A percentile compares a stretch with the other conserved stretches of the same genome.
Evolutionary conservation across 225 moss, liverwort and hornwort species (phyloP).

Genomic region (Sphagnum tenellum): DNA sequence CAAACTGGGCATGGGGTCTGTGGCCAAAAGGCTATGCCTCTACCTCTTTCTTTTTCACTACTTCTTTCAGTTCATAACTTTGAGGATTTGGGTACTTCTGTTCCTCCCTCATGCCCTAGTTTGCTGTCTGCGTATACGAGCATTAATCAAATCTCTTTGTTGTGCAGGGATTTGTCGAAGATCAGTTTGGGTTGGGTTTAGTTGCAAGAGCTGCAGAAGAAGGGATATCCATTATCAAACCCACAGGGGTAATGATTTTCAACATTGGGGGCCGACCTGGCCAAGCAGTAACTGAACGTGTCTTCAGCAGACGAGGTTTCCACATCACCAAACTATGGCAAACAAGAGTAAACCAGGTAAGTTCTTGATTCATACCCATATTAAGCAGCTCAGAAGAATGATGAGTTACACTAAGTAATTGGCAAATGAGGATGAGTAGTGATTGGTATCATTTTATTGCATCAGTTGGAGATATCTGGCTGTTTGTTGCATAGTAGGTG

Average conservation of each 20-base stretch:
- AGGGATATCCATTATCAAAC: slow-evolving; percentile 77
- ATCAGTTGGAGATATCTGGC: too few relatives aligned
- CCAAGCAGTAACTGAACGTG: slow-evolving; percentile 86
- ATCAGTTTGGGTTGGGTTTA: slow-evolving; percentile 96
- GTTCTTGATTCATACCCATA: too few relatives aligned
- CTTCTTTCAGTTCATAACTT: too few relatives aligned
- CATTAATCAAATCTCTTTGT: background rate
- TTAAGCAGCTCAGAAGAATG: too few relatives aligned
- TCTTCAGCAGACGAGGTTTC: slow-evolving; percentile 87
- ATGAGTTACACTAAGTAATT: too few relatives aligned
- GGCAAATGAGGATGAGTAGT: too few relatives aligned
- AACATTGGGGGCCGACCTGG: slow-evolving; percentile 99
- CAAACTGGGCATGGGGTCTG: too few relatives aligned
- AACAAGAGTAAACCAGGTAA: slow-evolving; percentile 93
- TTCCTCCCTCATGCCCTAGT: background rate
- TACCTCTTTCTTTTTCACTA: too few relatives aligned
- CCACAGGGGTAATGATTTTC: slow-evolving; percentile 88
- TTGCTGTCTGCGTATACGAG: background rate
- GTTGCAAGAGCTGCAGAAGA: slow-evolving; percentile 96
- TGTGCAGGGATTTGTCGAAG: slow-evolving; percentile 92
- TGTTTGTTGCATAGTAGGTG: too few relatives aligned
- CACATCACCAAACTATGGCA: slow-evolving; percentile 91
- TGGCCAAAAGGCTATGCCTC: too few relatives aligned
- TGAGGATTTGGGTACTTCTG: too few relatives aligned
- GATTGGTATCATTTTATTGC: too few relatives aligned